Conservation (phyloP, 495 filamentous ascomycete genomes). For the Neurospora tetraspora region DNA sequence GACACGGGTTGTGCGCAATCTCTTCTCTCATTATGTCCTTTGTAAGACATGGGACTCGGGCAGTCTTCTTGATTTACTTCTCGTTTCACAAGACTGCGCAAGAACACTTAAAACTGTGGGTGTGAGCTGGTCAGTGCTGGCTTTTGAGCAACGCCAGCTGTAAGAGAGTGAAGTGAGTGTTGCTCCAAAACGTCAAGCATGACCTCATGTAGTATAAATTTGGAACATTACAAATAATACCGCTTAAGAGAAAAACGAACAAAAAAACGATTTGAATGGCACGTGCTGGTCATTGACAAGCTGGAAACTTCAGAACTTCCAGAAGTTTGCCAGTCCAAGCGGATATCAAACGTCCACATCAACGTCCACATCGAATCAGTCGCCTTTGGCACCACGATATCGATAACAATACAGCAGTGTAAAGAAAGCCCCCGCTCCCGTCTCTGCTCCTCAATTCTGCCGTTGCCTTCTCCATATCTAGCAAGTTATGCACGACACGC, state of each 20-base stretch:
- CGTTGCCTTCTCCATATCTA: not conserved
- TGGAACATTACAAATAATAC: not conserved
- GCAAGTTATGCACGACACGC: not conserved
- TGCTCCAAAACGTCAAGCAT: not conserved
- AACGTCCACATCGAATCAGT: not conserved
- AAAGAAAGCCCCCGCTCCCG: not conserved
- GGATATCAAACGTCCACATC: not conserved
- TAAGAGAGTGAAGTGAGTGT: not conserved
- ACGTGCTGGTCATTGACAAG: not conserved
- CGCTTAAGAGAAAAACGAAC: not conserved
- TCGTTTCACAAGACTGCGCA: not conserved
- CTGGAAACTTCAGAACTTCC: not conserved
- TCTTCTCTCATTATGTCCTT: not conserved
- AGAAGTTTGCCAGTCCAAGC: not conserved
- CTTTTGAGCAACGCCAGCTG: not conserved
- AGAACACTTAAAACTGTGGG: not conserved
- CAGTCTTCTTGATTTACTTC: not conserved
- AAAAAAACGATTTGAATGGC: not conserved
- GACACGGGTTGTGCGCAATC: not conserved
- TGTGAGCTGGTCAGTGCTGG: not conserved
- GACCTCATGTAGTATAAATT: not conserved
- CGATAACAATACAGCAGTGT: not conserved
- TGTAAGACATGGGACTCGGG: not conserved
- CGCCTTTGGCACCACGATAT: not conserved
- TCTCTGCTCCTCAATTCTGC: not conserved